Conservation (phyloP, 495 filamentous ascomycete species). For the Aspergillus asperescens region DNA sequence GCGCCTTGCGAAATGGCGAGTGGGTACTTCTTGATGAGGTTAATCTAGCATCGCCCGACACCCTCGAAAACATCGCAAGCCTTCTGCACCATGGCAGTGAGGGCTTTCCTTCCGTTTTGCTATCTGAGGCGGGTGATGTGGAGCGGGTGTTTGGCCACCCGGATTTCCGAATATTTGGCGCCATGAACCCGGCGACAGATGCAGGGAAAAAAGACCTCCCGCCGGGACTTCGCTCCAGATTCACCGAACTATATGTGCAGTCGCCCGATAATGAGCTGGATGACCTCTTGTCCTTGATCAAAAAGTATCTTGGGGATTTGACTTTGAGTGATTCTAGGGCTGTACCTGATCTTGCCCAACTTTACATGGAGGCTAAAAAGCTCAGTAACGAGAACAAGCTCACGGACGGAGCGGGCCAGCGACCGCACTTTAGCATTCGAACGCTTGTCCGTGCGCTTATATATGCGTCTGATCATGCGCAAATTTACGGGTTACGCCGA, state of each 20-base stretch:
- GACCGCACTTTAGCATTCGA: constrained; percentile 91
- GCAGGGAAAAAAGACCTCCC: constrained; percentile 92
- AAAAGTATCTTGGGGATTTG: constrained; percentile 72
- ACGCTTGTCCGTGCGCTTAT: constrained; percentile 86
- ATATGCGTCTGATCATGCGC: constrained; percentile 77
- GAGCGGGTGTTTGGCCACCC: constrained; percentile 85
- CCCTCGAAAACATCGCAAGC: constrained; percentile 86
- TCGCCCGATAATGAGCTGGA: constrained; percentile 80
- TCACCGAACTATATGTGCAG: constrained; percentile 90
- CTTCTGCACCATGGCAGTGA: constrained; percentile 65
- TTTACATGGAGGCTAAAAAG: constrained; percentile 82
- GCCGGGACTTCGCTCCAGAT: constrained; percentile 73
- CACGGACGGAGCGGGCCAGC: constrained; percentile 89
- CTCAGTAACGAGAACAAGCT: constrained; percentile 75
- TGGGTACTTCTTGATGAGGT: constrained; percentile 99
- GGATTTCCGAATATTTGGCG: constrained; percentile 92
- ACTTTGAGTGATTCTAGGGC: constrained; percentile 59
- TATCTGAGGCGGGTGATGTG: constrained; percentile 87
- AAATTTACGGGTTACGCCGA: constrained; percentile 80
- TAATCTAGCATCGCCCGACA: constrained; percentile 91
- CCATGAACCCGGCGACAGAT: constrained; percentile 99
- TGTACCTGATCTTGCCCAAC: constrained; percentile 68
- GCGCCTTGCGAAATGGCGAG: constrained; percentile 86
- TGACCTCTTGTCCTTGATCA: constrained; percentile 77
- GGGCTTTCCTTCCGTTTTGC: constrained; percentile 68